Conservation (phyloP, 768 basidiomycete genomes). For the Boletus subparvulus region DNA sequence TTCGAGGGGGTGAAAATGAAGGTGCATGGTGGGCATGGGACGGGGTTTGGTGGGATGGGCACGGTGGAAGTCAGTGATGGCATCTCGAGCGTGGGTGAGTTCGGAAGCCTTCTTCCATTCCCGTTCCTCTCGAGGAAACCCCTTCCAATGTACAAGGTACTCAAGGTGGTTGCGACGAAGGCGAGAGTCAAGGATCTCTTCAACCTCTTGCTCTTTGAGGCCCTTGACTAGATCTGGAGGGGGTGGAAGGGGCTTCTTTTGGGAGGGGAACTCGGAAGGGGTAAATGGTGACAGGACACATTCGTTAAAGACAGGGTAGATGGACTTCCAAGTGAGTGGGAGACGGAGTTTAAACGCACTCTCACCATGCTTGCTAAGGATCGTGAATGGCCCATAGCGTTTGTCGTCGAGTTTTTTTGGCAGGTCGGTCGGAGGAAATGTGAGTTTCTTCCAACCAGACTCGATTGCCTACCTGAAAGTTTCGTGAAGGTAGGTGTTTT, state of each 20-base stretch:
- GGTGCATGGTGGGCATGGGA: not conserved
- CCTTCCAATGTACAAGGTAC: slow-evolving; percentile 33
- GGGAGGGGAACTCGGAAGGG: not conserved
- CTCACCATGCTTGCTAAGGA: slow-evolving; percentile 22
- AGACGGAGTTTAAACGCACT: slow-evolving; percentile 20
- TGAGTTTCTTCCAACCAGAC: slow-evolving; percentile 30
- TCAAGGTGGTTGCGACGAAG: slow-evolving; percentile 5
- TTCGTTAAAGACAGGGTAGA: slow-evolving; percentile 19
- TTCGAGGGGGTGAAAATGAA: not conserved
- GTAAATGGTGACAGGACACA: not conserved
- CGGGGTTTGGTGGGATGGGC: not conserved
- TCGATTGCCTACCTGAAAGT: slow-evolving; percentile 20
- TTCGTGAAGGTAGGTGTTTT: not conserved
- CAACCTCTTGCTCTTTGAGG: not conserved
- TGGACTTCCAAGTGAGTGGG: slow-evolving; percentile 14
- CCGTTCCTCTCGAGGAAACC: not conserved
- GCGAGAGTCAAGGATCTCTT: slow-evolving; percentile 22
- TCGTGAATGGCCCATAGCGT: slow-evolving; percentile 26
- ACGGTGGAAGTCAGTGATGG: slow-evolving; percentile 10
- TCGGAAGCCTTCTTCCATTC: slow-evolving; percentile 20
- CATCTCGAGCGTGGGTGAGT: slow-evolving; percentile 2
- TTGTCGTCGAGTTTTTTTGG: slow-evolving; percentile 20
- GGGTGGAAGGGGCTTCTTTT: not conserved
- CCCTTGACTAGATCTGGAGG: not conserved
- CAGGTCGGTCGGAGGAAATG: slow-evolving; percentile 22